Evolutionary conservation across 1,284 basidiomycete genomes (phyloP).

Genomic region (Paramarasmius palmivorus): DNA sequence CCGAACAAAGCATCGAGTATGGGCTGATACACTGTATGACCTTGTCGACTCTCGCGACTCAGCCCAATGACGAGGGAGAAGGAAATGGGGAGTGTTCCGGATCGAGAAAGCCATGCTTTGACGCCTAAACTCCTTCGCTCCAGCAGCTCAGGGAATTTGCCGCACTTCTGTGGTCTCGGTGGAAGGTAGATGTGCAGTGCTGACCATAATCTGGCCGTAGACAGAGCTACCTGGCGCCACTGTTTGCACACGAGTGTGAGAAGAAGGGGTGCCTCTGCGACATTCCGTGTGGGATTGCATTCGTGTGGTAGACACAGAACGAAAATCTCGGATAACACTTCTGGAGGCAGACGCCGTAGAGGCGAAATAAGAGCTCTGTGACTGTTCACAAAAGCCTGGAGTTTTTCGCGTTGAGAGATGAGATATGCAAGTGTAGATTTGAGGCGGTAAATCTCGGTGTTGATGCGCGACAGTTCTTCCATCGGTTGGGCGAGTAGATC

Average conservation of each 20-base stretch:
- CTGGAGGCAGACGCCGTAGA: conserved; percentile 8
- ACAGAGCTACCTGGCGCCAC: conserved; percentile 13
- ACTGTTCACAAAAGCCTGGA: conserved; percentile 4
- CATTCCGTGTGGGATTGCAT: conserved; percentile 5
- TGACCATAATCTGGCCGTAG: conserved; percentile 11
- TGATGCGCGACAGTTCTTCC: background rate
- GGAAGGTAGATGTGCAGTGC: conserved; percentile 13
- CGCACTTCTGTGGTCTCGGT: background rate
- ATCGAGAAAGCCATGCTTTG: conserved; percentile 8
- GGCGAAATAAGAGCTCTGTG: conserved; percentile 10
- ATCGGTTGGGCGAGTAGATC: conserved; percentile 1
- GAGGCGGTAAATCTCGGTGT: background rate
- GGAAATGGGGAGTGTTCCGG: conserved; percentile 11
- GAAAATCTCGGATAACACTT: conserved; percentile 13
- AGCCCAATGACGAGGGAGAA: conserved; percentile 5
- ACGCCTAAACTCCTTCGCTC: background rate
- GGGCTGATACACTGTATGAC: background rate
- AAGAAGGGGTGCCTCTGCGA: conserved; percentile 12
- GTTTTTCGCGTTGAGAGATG: background rate
- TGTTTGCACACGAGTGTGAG: conserved; percentile 10
- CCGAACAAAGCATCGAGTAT: background rate
- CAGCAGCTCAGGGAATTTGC: background rate
- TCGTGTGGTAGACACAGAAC: conserved; percentile 12
- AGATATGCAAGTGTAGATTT: conserved; percentile 3
- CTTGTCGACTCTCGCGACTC: background rate